Percentiles rank a stretch among this genome's conserved stretches.
Conservation (phyloP, 805 yeast species). For the Yamadazyma sp. region DNA sequence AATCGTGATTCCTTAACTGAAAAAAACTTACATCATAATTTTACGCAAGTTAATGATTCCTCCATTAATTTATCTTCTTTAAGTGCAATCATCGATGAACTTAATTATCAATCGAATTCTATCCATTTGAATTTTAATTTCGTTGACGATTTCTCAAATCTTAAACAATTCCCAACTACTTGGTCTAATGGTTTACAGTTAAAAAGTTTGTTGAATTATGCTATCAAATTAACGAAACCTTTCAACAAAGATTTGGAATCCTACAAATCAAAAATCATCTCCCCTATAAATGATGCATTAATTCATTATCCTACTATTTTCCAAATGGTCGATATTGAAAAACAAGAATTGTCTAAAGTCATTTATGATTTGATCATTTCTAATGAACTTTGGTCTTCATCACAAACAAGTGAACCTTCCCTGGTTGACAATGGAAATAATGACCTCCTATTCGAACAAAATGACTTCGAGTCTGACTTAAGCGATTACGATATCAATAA, state of each 20-base stretch:
- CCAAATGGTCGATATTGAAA: slow-evolving; percentile 24
- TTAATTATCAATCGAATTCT: slow-evolving; percentile 46
- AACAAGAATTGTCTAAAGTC: slow-evolving; percentile 4
- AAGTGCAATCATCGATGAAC: slow-evolving; percentile 57
- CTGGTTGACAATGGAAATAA: no score
- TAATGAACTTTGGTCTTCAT: slow-evolving; percentile 1
- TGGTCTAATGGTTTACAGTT: slow-evolving; percentile 33
- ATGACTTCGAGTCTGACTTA: no score
- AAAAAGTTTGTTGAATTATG: slow-evolving; percentile 28
- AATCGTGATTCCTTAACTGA: slow-evolving; percentile 49
- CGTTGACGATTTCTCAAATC: slow-evolving; percentile 1
- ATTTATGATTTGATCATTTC: slow-evolving; percentile 4
- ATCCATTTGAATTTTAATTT: slow-evolving; percentile 22
- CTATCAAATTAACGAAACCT: slow-evolving; percentile 19
- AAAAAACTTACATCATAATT: slow-evolving; percentile 49
- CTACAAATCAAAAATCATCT: slow-evolving; percentile 6
- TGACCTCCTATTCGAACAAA: no score
- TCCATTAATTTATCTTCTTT: slow-evolving; percentile 38
- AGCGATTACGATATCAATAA: not conserved
- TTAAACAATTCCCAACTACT: slow-evolving; percentile 11
- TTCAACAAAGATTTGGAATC: slow-evolving; percentile 2
- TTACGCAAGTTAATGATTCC: slow-evolving; percentile 33
- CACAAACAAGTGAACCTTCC: not conserved
- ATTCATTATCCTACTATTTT: slow-evolving; percentile 25
- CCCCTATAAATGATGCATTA: slow-evolving; percentile 7